A percentile compares a stretch with the other conserved stretches of the same genome.
Conservation (phyloP, 1,284 basidiomycete genomes). For the Golubevia sp. region DNA sequence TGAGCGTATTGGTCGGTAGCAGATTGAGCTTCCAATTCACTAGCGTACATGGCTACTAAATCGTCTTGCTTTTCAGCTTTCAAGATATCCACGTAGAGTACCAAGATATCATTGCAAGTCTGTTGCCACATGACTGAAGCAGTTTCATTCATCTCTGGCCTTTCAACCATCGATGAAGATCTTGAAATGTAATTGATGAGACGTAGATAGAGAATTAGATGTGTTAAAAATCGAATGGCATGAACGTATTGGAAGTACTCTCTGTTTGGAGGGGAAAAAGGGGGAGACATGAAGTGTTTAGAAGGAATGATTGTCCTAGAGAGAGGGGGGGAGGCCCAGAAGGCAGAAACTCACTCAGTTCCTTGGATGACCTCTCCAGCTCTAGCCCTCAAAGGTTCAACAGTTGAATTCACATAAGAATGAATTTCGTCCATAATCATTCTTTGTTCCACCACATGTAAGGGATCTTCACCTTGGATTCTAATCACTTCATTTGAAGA, state of each 20-base stretch:
- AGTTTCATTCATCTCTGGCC: neutral
- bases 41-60: conserved; percentile 57
- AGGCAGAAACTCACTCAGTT: no score
- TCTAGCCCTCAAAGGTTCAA: neutral
- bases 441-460: conserved; percentile 47
- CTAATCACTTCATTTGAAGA: no score
- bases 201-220: conserved; percentile 53
- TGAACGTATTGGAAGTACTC: conserved; percentile 29
- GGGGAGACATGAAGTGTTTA: neutral
- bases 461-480: conserved; percentile 39
- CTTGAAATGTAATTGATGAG: conserved; percentile 21
- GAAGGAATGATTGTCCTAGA: no score
- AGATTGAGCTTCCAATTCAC: conserved; percentile 41
- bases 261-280: neutral
- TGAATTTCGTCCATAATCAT: conserved; percentile 47
- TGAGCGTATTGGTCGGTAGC: conserved; percentile 54
- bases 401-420: neutral
- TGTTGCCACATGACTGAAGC: conserved; percentile 5
- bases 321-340: no score
- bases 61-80: conserved; percentile 33
- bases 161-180: neutral
- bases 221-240: conserved; percentile 55
- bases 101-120: conserved; percentile 42
- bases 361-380: neutral
- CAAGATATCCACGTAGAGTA: conserved; percentile 50